Base-by-base conservation (phyloP, 2,329 filamentous ascomycete species). In the Exophiala spinifera region DNA sequence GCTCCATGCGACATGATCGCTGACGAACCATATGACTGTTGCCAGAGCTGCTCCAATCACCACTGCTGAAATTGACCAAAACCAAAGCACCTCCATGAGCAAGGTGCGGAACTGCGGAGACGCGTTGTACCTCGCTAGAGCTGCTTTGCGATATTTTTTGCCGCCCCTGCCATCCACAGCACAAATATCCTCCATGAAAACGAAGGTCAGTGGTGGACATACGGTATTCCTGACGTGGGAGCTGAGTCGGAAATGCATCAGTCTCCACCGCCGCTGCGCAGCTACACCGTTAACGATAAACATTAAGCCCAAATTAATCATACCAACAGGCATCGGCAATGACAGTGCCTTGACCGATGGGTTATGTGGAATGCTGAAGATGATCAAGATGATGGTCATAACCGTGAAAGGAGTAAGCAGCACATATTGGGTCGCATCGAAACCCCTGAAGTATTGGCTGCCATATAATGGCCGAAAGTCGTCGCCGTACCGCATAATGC, bases 151-250 rank as follows among this genome's bases (percentile, higher is more conserved):
- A 58, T 78, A 83, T 2, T 69, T 74, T 53, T 77, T 74, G 0
- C 79, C 80, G 7, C 81, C 83, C 3, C 77, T 79, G 11, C 82
- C 84, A 64, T 87, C 85, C 28, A 87, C 84, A 4, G 81, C 83
- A 14, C 85, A 78, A 15, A 86, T 77, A 62, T 87, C 84, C 67
- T 87, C 85, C 25, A 87, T 79, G 25, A 87, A 75, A 44, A 83
- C 84, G 61, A 85, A 84, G 2, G 80, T 75, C 2, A 82, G 77
- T 0, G 84, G 84, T 1, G 80, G 76, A 59, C 85, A 79, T 5
- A 69, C 71, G 5, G 75, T 75, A 17, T 83, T 83, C 63, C 82
- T 84, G 1, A 77, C 76, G 0, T 82, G 80, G 1, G 83, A 86
- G 51, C 81, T 85, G 56, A 87, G 81, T 43, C 81, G 78, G 63